These are phyloP conservation scores for Phaseolus coccineus DNA, from an alignment of 331 rosid species.

Conservation along the genomic window DNA sequence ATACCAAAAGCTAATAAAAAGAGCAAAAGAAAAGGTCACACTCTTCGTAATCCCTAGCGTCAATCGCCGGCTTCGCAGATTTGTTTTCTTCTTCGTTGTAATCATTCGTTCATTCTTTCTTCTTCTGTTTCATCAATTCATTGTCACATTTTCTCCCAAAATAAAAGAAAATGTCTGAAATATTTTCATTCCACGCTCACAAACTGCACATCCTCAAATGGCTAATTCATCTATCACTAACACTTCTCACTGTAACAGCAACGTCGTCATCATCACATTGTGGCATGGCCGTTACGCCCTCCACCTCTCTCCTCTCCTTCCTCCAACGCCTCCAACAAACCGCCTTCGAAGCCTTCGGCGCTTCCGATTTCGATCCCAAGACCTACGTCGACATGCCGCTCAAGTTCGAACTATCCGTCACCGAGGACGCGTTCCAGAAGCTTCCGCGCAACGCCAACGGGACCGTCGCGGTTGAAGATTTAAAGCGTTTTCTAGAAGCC, in stretches of 20 bases:
- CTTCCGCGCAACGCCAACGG: conserved; percentile 53
- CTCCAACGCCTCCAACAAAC: conserved; percentile 67
- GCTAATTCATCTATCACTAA: background rate
- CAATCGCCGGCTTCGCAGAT: no score
- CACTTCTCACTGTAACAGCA: conserved; percentile 15
- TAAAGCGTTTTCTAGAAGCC: conserved; percentile 43
- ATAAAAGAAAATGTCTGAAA: background rate
- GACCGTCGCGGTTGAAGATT: conserved; percentile 47
- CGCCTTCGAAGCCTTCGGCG: conserved; percentile 55
- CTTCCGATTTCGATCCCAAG: conserved; percentile 65
- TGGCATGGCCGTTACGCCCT: conserved; percentile 47
- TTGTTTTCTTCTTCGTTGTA: no score
- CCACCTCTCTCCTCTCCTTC: conserved; percentile 66
- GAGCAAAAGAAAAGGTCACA: no score
- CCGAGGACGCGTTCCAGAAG: conserved; percentile 53
- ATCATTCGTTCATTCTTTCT: background rate
- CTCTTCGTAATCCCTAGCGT: no score
- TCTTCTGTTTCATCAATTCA: background rate
- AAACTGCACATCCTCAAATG: background rate
- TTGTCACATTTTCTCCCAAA: no score
- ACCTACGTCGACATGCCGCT: conserved; percentile 77
- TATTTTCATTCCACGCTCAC: no score
- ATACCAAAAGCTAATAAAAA: no score
- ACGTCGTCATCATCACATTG: conserved; percentile 19
- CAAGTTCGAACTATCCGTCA: conserved; percentile 50